phyloP scores from a whole-genome alignment of 495 filamentous ascomycete species.

The Massariosphaeria phaeospora region DNA sequence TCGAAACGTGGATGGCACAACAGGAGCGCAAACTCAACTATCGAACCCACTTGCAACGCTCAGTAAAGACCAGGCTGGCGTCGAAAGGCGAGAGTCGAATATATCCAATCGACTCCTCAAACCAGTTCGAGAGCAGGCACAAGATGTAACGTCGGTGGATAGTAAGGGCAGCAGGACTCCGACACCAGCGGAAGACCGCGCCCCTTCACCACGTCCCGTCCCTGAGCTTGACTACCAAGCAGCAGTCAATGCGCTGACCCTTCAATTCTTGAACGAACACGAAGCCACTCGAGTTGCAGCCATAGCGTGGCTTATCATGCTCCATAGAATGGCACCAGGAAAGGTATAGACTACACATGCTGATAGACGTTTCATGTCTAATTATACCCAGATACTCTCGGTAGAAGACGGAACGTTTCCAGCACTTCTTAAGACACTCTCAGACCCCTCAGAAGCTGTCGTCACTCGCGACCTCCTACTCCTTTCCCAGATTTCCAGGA shows the following conservation, averaged over 20 bases:
- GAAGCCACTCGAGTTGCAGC: conserved; percentile 93
- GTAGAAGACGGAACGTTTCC: conserved; percentile 98
- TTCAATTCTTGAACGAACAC: conserved; percentile 93
- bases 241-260: conserved; percentile 88
- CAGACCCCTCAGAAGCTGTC: conserved; percentile 90
- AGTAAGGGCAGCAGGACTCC: conserved; percentile 38
- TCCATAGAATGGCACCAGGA: conserved; percentile 87
- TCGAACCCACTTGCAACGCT: conserved; percentile 42
- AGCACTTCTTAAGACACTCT: conserved; percentile 90
- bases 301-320: conserved; percentile 93
- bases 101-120: conserved; percentile 29
- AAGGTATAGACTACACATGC: conserved; percentile 53
- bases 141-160: conserved; percentile 41
- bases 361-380: neutral
- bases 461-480: conserved; percentile 93
- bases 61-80: conserved; percentile 46
- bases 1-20: conserved; percentile 43
- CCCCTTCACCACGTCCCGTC: conserved; percentile 42
- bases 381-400: conserved; percentile 51
- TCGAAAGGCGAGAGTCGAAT: conserved; percentile 44
- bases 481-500: conserved; percentile 89
- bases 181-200: conserved; percentile 35
- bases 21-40: conserved; percentile 29
- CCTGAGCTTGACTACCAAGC: conserved; percentile 92
- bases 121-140: conserved; percentile 17